Percentiles rank a stretch among this genome's conserved stretches.
Conservation (phyloP, 1,284 basidiomycete species). For the Porogramme epimiltina region DNA sequence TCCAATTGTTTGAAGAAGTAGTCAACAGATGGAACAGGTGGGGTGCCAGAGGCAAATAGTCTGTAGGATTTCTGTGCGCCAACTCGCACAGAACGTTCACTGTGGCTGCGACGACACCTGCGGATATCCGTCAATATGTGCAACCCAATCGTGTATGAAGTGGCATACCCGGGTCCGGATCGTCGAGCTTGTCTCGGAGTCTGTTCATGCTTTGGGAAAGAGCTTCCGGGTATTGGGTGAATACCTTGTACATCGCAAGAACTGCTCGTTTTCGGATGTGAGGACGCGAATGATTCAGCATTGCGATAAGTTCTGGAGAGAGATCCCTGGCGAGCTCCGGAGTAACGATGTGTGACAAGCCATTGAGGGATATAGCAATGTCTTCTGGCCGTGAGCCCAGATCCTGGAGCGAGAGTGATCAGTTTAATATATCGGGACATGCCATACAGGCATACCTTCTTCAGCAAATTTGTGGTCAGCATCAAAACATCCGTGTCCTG, state of each 20-base stretch:
- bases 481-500: constrained; percentile 97
- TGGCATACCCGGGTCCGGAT: constrained; percentile 73
- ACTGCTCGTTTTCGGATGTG: constrained; percentile 90
- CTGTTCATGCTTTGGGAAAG: constrained; percentile 66
- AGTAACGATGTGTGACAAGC: constrained; percentile 87
- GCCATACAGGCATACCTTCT: constrained; percentile 75
- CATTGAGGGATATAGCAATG: constrained; percentile 82
- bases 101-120: constrained; percentile 87
- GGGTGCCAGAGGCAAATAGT: constrained; percentile 86
- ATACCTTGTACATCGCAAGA: constrained; percentile 78
- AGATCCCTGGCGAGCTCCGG: constrained; percentile 89
- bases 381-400: constrained; percentile 78
- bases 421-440: neutral
- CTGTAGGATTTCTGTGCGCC: constrained; percentile 74
- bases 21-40: constrained; percentile 95
- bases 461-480: constrained; percentile 95
- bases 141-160: neutral
- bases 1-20: constrained; percentile 97
- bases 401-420: constrained; percentile 55
- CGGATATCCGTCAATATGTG: neutral
- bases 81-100: constrained; percentile 96
- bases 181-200: constrained; percentile 85
- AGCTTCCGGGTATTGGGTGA: constrained; percentile 81
- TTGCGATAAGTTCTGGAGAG: constrained; percentile 81
- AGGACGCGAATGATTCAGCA: constrained; percentile 90